Evolutionary conservation across 345 rosid genomes (phyloP).

Genomic region (Atalantia buxifolia): DNA sequence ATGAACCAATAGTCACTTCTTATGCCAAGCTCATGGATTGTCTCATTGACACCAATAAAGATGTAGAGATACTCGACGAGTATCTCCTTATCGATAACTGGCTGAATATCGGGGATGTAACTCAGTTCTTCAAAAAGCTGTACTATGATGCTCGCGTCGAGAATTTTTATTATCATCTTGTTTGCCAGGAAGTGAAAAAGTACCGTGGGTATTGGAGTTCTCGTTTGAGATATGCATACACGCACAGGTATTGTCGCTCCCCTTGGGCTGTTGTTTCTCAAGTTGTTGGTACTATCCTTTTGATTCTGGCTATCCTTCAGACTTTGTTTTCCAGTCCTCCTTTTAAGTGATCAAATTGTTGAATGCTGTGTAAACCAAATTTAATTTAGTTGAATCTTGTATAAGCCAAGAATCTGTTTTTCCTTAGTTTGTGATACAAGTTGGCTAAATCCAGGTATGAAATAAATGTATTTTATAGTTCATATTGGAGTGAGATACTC

Average conservation of each 20-base stretch:
- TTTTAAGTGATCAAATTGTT: not conserved
- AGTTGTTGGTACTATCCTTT: constrained; percentile 8
- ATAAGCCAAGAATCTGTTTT: not conserved
- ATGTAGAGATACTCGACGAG: constrained; percentile 16
- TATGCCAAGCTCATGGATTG: constrained; percentile 22
- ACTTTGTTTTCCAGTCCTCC: not conserved
- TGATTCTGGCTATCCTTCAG: constrained; percentile 6
- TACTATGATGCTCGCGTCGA: constrained; percentile 17
- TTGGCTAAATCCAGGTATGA: not conserved
- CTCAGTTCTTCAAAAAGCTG: constrained; percentile 18
- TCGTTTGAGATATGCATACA: constrained; percentile 1
- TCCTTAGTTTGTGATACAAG: not conserved
- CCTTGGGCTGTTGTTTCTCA: constrained; percentile 23
- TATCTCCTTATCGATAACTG: constrained; percentile 1
- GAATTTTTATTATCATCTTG: not conserved
- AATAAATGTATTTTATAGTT: not conserved
- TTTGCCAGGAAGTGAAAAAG: not conserved
- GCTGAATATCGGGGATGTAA: constrained; percentile 18
- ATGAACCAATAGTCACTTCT: constrained; percentile 13
- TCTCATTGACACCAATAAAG: constrained; percentile 22
- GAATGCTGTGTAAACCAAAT: not conserved
- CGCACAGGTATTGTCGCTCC: constrained; percentile 17
- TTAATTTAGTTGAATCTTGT: not conserved
- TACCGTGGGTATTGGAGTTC: constrained; percentile 1
- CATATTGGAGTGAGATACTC: not conserved